Base-by-base conservation (phyloP, 2,329 filamentous ascomycete genomes). In the Phaeomoniella chlamydospora region DNA sequence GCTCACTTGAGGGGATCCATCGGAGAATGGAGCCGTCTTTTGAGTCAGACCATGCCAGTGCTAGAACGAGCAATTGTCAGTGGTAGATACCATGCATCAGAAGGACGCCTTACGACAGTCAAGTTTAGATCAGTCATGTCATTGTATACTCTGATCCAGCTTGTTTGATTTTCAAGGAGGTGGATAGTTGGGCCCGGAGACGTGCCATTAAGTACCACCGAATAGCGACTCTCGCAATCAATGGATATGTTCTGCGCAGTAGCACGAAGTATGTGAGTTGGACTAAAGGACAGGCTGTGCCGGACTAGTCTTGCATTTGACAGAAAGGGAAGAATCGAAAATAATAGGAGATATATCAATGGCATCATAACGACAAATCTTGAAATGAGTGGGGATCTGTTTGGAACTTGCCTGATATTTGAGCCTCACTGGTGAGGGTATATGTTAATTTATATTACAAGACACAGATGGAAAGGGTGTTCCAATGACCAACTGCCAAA, bases 11-110 rank as follows among this genome's bases (percentile, higher is more conserved):
- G 74, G 72, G 0, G 71, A 65, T 3, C 77, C 76, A 43, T 80
- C 77, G 1, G 74, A 72, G 52, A 77, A 80, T 0, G 73, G 72
- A 1, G 73, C 69, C 18, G 67, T 62, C 18, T 66, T 57, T 49
- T 73, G 69, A 12, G 64, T 67, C 5, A 81, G 59, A 10, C 77
- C 77, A 53, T 80, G 76, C 76, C 76, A 80, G 48, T 80, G 76
- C 69, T 77, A 35, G 29, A 6, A 17, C 14, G 15, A 2, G 10
- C 18, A 26, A 10, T 18, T 19, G 31, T 18, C 15, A 15, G 13
- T 32, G 38, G 17, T 3, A 14, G 34, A n/a, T n/a, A n/a, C 14
- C 15, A 18, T n/a, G 14, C 15, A 22, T 11, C n/a, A 13, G 5
- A 5, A 5, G 13, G 18, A 43, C 40, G 14, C 47, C 52, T 42